Base-by-base conservation (phyloP, 257 asterid genomes). In the Solanum rostratum region DNA sequence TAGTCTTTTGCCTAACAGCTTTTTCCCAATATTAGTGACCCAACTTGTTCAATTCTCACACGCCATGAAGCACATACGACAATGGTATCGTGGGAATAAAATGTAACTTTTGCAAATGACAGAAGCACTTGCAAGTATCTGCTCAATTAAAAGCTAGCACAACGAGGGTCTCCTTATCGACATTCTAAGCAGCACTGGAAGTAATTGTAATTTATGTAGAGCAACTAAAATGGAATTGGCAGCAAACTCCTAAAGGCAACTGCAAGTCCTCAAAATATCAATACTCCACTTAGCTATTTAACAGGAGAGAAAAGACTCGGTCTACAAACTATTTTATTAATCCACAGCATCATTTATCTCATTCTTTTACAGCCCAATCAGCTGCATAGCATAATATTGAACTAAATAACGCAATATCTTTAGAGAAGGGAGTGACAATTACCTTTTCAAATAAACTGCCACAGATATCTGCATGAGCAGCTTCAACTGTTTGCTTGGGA, bases 391-490 rank as follows among this genome's bases (percentile, higher is more conserved):
- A 76, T 78, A 78, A 50, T 10, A 78, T 24, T 52, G 73, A 52
- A 13, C 71, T 60, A 27, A 81, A 22, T 16, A 27, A 60, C 53
- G 15, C 74, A 41, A 39, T 15, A 39, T 65, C 74, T 11, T 49
- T 12, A 50, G 66, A 55, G n/a, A 33, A 73, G 71, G 66, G 7
- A 83, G 69, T 29, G 15, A 29, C 9, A 19, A 20, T 59, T 86
- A 96, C 98, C 98, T 95, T 97, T 89, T 97, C 98, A 88, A 97
- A 97, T 89, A 94, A 89, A 85, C 92, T 89, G 84, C 99, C 99
- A 85, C 99, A 97, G 65, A 97, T 95, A 88, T 93, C 98, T 74
- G 95, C 93, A 84, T 97, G 97, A 83, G 93, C 97, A 81, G 94
- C 91, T 89, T 97, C 99, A 63, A 95, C 97, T 27, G 99, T 94